Base-by-base conservation (phyloP, 306 rosid species). In the Nissolia schottii region DNA sequence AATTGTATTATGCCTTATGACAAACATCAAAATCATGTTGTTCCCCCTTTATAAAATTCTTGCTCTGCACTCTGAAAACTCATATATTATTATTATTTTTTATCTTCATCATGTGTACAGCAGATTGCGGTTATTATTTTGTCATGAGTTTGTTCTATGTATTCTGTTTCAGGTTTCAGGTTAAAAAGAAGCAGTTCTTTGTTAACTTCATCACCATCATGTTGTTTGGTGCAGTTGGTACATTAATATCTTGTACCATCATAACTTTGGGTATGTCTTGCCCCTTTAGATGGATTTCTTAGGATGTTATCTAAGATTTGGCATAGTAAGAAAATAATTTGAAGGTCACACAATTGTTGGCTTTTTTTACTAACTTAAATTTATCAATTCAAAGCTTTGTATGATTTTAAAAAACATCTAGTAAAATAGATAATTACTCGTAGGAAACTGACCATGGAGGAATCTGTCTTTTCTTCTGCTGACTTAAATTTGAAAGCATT, bases 171-270 rank as follows among this genome's bases (percentile, higher is more conserved):
- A 95, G 99, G 82, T 95, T 95, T 83, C 99, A 95, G 84, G 99
- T 95, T 85, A 95, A 95, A 84, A 95, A 95, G 96, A 95, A 95
- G 82, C 99, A 89, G 83, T 95, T 95, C 79, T 95, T 95, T 45
- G 85, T 75, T 9, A 91, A 95, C 80, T 95, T 95, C 79, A 91
- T 85, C 14, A 91, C 97, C n/a, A 95, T 95, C 80, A 67, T 76
- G 79, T 49, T 92, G 83, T 95, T 95, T 78, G 99, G 99, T 50
- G 99, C 99, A 67, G 64, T 95, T 74, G 99, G 99, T 69, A 91
- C 99, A 79, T 75, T 95, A 60, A 71, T 95, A 86, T 95, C 99
- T 10, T 86, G 93, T 71, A 37, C 22, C 64, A 15, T 95, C 85
- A 91, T 95, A 85, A 63, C 97, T 28, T 69, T 86, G 14, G 99